Evolutionary conservation across 2,329 filamentous ascomycete genomes (phyloP), one percentile per base, ranked within the genome.

Genomic region (Diaporthe destruens): DNA sequence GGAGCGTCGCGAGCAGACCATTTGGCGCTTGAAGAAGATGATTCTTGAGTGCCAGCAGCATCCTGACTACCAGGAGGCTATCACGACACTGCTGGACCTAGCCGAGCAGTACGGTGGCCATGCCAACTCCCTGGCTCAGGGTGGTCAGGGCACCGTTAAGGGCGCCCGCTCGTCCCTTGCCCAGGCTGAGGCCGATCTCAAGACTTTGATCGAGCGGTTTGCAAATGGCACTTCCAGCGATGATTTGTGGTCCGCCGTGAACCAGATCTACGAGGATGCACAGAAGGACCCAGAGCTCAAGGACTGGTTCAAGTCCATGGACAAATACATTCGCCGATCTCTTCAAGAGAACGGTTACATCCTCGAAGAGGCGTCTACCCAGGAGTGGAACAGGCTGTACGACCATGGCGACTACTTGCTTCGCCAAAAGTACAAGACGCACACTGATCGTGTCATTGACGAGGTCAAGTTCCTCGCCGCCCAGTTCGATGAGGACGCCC

Each of bases 11-110:
- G 95, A 98, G 9, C 95, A 98, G 86, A 92, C 92, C 71, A 92
- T 98, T 78, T 98, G 91, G 89, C 93, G 96, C 49, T 84, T 99
- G 76, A 99, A 90, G 91, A 98, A 98, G 90, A 97, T 98, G 93
- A 86, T 99, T 51, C 91, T 98, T 57, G 96, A 99, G 84, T 95
- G 97, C 78, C 96, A 99, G 84, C 94, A 96, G 71, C 96, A 98
- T 80, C 90, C 94, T 72, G 96, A 99, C 79, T 99, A 98, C 83
- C 91, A 95, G 77, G 89, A 93, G 82, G 96, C 96, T n/a, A 92
- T 99, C 75, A 90, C 95, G 78, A 97, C 96, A 3, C 86, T 99
- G 7, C 88, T 99, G 39, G 87, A 90, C 54, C 87, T 99, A 63
- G 95, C 94, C 8, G 95, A 98, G 84, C 90, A 92, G 77, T 99